Evolutionary conservation across 805 yeast species (phyloP).

Genomic region (Ogataea parapolymorpha): DNA sequence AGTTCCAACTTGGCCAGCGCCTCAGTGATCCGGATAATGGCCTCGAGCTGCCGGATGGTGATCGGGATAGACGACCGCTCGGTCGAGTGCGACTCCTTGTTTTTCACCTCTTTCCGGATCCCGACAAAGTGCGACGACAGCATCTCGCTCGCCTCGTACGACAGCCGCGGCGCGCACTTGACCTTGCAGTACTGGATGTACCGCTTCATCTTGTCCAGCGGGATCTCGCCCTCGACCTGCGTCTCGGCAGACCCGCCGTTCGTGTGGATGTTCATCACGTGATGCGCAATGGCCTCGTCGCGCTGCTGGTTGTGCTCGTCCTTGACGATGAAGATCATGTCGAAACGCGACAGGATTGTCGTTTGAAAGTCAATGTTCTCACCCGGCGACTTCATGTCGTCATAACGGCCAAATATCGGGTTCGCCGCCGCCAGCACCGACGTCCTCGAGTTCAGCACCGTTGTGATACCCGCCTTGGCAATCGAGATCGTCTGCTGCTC

Average conservation of each 20-base stretch:
- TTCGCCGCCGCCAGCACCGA: constrained; percentile 97
- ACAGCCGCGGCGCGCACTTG: constrained; percentile 88
- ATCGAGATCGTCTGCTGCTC: constrained; percentile 98
- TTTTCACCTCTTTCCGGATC: constrained; percentile 78
- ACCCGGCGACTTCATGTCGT: constrained; percentile 93
- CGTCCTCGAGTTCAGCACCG: constrained; percentile 93
- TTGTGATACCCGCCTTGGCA: constrained; percentile 98
- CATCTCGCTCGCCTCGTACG: constrained; percentile 85
- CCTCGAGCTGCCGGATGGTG: constrained; percentile 96
- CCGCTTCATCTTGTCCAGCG: constrained; percentile 86
- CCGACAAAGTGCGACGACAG: constrained; percentile 90
- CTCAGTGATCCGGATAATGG: constrained; percentile 93
- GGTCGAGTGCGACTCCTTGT: constrained; percentile 74
- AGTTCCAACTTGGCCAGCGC: constrained; percentile 84
- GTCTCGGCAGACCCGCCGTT: constrained; percentile 54
- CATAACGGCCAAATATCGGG: constrained; percentile 95
- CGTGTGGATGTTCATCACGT: constrained; percentile 92
- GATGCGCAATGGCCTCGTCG: constrained; percentile 88
- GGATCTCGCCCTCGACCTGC: constrained; percentile 74
- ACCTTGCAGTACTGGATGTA: constrained; percentile 87
- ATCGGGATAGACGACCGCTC: constrained; percentile 95
- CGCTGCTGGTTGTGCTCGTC: constrained; percentile 87
- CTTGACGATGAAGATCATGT: constrained; percentile 95
- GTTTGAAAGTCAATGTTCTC: constrained; percentile 98
- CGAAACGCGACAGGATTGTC: constrained; percentile 94